These are phyloP conservation scores for Neolentinus lepideus DNA, from an alignment of 1,284 basidiomycete genomes.

Conservation along the genomic window DNA sequence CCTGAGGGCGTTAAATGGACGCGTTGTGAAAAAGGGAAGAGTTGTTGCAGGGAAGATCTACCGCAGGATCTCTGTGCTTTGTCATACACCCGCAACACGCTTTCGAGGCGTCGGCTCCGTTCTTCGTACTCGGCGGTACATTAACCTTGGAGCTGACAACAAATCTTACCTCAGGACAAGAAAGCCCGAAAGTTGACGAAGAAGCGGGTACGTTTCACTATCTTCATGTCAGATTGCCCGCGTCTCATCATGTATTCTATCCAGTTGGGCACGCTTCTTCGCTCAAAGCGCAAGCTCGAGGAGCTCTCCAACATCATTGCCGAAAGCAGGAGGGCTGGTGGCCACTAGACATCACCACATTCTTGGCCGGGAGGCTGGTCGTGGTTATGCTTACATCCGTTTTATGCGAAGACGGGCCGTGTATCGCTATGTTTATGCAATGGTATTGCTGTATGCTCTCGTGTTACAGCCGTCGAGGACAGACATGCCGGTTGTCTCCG, in stretches of 20 bases:
- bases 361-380: background rate
- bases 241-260: constrained; percentile 1
- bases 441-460: background rate
- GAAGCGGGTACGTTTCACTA: constrained; percentile 74
- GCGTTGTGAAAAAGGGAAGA: background rate
- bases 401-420: background rate
- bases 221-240: background rate
- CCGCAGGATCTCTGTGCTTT: background rate
- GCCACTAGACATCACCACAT: constrained; percentile 41
- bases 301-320: constrained; percentile 89
- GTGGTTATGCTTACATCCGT: background rate
- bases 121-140: background rate
- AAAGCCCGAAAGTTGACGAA: constrained; percentile 97
- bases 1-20: background rate
- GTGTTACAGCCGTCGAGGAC: background rate
- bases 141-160: background rate
- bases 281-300: constrained; percentile 97
- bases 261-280: constrained; percentile 90
- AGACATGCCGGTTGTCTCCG: too few species aligned
- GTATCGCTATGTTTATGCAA: constrained; percentile 1
- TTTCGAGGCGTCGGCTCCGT: background rate
- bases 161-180: constrained; percentile 65
- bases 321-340: constrained; percentile 71
- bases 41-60: background rate
- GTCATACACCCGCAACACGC: too few species aligned